Percentiles rank a stretch among this genome's conserved stretches.
Evolutionary conservation across 140 eudicot species (phyloP).

Genomic region (Cichorium intybus): DNA sequence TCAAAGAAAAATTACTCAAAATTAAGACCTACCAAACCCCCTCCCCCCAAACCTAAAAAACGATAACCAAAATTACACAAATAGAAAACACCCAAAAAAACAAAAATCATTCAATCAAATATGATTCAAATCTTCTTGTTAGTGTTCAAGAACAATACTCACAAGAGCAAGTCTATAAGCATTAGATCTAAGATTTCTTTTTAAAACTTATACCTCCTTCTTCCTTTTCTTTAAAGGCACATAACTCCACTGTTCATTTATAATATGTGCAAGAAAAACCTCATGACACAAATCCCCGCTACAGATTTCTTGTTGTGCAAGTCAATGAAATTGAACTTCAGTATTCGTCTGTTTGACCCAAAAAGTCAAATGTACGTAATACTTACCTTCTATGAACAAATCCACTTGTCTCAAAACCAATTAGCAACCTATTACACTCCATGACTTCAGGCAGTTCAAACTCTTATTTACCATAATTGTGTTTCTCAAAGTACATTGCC

Average conservation of each 20-base stretch:
- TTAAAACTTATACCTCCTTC: conserved; percentile 74
- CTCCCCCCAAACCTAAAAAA: neutral
- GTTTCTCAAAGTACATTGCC: conserved; percentile 41
- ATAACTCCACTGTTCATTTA: conserved; percentile 81
- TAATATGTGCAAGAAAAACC: conserved; percentile 53
- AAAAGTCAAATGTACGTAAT: neutral
- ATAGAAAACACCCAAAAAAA: neutral
- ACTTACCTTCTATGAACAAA: conserved; percentile 88
- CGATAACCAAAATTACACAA: neutral
- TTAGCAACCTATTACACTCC: conserved; percentile 69
- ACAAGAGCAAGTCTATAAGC: conserved; percentile 91
- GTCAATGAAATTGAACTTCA: conserved; percentile 7
- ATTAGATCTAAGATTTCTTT: conserved; percentile 79
- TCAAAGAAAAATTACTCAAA: neutral
- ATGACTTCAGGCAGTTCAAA: conserved; percentile 47
- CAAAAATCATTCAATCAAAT: conserved; percentile 24
- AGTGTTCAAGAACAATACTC: conserved; percentile 58
- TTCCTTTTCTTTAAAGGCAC: conserved; percentile 54
- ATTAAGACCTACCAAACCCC: neutral
- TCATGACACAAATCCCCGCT: conserved; percentile 83
- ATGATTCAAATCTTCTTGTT: conserved; percentile 53
- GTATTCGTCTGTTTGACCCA: neutral
- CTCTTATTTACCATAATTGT: conserved; percentile 71
- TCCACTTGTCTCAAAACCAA: conserved; percentile 90
- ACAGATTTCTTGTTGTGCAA: conserved; percentile 66